Evolutionary conservation across 208 protist genomes (phyloP).

Genomic region (Trypanosomatidae sp.): DNA sequence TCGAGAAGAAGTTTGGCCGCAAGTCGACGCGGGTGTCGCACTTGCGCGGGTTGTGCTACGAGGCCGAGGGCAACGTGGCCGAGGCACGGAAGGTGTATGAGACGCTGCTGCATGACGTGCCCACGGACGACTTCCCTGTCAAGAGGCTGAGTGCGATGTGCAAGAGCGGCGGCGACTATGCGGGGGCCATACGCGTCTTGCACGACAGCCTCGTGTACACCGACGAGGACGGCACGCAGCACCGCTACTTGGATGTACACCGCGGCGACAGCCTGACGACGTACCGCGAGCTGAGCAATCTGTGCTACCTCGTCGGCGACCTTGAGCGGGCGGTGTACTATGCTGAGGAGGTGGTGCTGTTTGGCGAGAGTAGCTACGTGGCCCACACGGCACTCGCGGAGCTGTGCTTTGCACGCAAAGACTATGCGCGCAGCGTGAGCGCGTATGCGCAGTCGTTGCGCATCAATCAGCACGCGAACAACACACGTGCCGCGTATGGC

Average conservation of each 20-base stretch:
- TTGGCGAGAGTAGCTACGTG: conserved; percentile 31
- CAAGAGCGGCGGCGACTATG: conserved; percentile 56
- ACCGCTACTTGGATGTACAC: conserved; percentile 60
- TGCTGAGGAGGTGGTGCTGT: conserved; percentile 52
- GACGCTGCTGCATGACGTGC: conserved; percentile 29
- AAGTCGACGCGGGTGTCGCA: conserved; percentile 54
- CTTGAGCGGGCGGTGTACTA: conserved; percentile 42
- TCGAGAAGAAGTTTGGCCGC: conserved; percentile 64
- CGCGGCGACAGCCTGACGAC: conserved; percentile 13
- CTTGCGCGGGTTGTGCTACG: conserved; percentile 59
- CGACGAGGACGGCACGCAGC: conserved; percentile 48
- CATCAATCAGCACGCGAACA: conserved; percentile 57
- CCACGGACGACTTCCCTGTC: conserved; percentile 49
- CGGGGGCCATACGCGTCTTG: conserved; percentile 52
- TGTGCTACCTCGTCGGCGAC: conserved; percentile 53
- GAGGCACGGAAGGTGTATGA: conserved; percentile 55
- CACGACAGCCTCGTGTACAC: conserved; percentile 48
- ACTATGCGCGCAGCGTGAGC: conserved; percentile 24
- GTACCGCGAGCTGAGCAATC: conserved; percentile 52
- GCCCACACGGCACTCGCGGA: conserved; percentile 52
- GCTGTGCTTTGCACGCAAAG: conserved; percentile 53
- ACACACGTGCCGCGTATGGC: conserved; percentile 61
- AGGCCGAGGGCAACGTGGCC: conserved; percentile 38
- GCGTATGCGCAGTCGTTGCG: conserved; percentile 74
- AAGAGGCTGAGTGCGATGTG: conserved; percentile 56